Base-by-base conservation (phyloP, 441 rosid genomes). In the Gossypium lobatum region DNA sequence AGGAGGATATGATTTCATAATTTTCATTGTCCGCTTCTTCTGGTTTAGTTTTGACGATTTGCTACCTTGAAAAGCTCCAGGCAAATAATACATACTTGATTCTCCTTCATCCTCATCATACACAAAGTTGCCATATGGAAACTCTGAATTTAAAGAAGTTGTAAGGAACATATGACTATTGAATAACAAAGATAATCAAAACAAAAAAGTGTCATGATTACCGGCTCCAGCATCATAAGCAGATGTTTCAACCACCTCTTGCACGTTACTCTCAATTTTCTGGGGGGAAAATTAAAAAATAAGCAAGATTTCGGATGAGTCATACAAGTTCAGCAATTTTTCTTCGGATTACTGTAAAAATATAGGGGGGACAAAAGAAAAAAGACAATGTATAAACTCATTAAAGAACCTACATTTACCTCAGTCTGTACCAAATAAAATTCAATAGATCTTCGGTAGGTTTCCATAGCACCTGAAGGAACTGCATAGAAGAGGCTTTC, bases 91-190 rank as follows among this genome's bases (percentile, higher is more conserved):
- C 23, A 86, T 71, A 75, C 88, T 87, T 70, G 96, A 91, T 84
- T 91, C 98, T 70, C 88, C 96, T 81, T 93, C 99, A 76, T 92
- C 97, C 71, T 94, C 98, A 76, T 92, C 88, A 71, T 87, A 89
- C 31, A 76, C 80, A 82, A 71, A 81, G 64, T 81, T 88, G 55
- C 73, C 79, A 78, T 89, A 92, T 65, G 78, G 88, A 82, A 80
- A 80, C 64, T 90, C 98, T 90, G 85, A 67, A 78, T 66, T 82
- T 50, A 52, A 76, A 54, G 45, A 78, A 86, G 28, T 66, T 61
- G 75, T 81, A 25, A 83, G 54, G 8, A 77, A 73, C 28, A 79
- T 1, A 72, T 67, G 42, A 31, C 20, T 72, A 81, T 76, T 46
- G 31, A 80, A 72, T 34, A 75, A n/a, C 42, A 11, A 59, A 62